Evolutionary conservation across 2,329 filamentous ascomycete genomes (phyloP).

Genomic region (Aspergillus fumigatiaffinis): DNA sequence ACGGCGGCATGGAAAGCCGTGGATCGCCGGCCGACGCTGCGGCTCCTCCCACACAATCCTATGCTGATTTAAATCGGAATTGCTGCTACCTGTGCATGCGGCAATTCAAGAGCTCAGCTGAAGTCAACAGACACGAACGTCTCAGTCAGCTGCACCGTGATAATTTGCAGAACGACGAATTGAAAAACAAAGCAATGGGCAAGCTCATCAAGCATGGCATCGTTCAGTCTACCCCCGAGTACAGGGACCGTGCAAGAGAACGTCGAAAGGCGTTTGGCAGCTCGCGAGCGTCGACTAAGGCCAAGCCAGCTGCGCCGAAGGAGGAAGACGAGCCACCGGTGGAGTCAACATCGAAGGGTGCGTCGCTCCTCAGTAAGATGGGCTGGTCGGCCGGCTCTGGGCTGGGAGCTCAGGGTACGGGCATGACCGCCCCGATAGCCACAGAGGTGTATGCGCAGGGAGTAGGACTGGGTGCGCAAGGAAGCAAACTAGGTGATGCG

Average conservation of each 20-base stretch:
- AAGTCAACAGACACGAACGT: constrained; percentile 58
- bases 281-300: constrained; percentile 19
- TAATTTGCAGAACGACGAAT: constrained; percentile 51
- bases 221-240: constrained; percentile 35
- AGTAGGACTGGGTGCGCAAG: constrained; percentile 48
- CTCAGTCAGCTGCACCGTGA: constrained; percentile 55
- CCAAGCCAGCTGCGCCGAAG: constrained; percentile 23
- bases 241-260: constrained; percentile 46
- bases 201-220: constrained; percentile 44
- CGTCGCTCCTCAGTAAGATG: constrained; percentile 49
- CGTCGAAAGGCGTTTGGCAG: constrained; percentile 43
- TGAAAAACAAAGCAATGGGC: constrained; percentile 38
- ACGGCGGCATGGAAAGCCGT: constrained; percentile 23
- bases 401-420: constrained; percentile 46
- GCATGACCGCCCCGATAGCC: constrained; percentile 45
- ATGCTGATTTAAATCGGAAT: constrained; percentile 54
- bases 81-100: constrained; percentile 62
- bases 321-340: constrained; percentile 27
- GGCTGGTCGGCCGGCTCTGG: constrained; percentile 48
- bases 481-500: constrained; percentile 48
- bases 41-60: constrained; percentile 51
- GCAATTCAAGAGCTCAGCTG: constrained; percentile 52
- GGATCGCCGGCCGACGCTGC: constrained; percentile 16
- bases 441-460: constrained; percentile 49
- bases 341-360: constrained; percentile 44